Conservation (phyloP, 176 grass and related monocot genomes). For the Ensete ventricosum region DNA sequence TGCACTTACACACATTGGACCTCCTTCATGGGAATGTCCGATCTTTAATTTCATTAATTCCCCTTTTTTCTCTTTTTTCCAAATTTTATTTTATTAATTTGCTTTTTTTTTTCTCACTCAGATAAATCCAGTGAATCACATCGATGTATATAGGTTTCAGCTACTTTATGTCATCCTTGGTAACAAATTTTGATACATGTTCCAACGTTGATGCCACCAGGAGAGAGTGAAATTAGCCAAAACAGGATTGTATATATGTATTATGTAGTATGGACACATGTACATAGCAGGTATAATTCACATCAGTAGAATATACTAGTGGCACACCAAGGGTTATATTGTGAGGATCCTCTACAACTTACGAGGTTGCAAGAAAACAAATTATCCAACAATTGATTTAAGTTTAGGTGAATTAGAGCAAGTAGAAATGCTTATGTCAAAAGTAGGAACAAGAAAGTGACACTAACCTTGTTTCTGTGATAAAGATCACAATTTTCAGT, state of each 20-base stretch:
- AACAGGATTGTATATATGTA: not conserved
- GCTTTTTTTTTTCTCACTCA: not conserved
- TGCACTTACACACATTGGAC: not conserved
- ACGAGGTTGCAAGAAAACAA: no score
- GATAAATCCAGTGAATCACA: not conserved
- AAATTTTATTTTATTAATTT: not conserved
- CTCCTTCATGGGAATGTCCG: not conserved
- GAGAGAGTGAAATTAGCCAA: no score
- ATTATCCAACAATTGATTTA: not conserved
- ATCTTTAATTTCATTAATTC: not conserved
- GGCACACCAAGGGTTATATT: not conserved
- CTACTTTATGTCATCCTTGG: not conserved
- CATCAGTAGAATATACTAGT: not conserved
- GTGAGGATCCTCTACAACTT: no score
- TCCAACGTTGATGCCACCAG: not conserved
- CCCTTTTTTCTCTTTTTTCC: no score
- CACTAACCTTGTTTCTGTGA: slow-evolving; percentile 66
- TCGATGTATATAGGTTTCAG: not conserved
- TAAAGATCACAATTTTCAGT: slow-evolving; percentile 74
- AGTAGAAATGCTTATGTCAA: not conserved
- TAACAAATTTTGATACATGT: not conserved
- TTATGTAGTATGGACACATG: not conserved
- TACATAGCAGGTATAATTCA: not conserved
- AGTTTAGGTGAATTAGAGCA: not conserved
- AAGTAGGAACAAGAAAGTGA: slow-evolving; percentile 19